These are phyloP conservation scores for Heliamphora pulchella DNA, from an alignment of 179 eudicot species.

Conservation along the genomic window DNA sequence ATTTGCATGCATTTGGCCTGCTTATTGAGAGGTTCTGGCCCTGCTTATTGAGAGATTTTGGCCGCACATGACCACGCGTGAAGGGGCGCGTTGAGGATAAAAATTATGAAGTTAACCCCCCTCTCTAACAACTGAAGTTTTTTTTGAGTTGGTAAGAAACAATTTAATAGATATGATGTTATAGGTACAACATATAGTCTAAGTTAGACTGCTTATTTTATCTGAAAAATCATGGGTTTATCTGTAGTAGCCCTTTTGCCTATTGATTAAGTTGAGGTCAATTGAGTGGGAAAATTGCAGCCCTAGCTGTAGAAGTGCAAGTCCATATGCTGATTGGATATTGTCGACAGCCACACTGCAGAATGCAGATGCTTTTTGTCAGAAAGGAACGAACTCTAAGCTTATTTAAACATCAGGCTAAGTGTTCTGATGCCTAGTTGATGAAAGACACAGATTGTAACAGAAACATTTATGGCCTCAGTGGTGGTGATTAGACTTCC, in stretches of 20 bases:
- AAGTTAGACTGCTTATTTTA: background rate
- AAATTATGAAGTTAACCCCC: no score
- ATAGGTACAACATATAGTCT: background rate
- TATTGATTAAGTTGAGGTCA: background rate
- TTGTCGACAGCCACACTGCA: background rate
- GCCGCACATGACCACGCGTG: no score
- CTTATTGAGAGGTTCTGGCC: no score
- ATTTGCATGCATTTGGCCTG: no score
- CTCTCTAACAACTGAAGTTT: no score
- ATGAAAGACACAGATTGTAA: background rate
- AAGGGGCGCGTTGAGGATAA: no score
- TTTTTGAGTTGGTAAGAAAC: no score
- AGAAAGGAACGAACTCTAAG: background rate
- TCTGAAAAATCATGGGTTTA: background rate
- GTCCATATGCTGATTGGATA: background rate
- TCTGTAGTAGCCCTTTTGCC: background rate
- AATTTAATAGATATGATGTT: no score
- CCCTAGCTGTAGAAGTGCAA: background rate
- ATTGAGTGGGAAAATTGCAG: background rate
- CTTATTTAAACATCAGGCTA: background rate
- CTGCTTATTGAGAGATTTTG: no score
- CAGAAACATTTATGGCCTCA: background rate
- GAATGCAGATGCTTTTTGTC: background rate
- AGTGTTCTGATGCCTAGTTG: background rate
- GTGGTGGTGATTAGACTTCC: background rate